Conservation (phyloP, 176 grass and related monocot species). For the Oryza brachyantha region DNA sequence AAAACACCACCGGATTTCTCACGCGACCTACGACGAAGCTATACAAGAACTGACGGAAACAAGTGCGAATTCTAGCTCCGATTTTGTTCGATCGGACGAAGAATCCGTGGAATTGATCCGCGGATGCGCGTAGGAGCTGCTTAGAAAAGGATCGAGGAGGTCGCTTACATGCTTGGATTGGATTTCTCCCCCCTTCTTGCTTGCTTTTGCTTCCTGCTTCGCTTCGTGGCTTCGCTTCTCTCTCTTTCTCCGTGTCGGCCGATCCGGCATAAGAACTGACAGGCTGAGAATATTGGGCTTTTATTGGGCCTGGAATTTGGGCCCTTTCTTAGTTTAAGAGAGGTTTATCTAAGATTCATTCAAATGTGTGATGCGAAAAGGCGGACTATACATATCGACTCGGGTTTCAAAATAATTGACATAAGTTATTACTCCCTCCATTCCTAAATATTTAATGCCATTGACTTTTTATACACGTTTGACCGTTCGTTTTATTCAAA, state of each 20-base stretch:
- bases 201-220: conserved; percentile 11
- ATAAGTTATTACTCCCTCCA: too few species aligned
- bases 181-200: neutral
- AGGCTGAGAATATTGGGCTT: neutral
- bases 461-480: too few species aligned
- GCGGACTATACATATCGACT: too few species aligned
- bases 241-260: neutral
- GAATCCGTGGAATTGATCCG: neutral
- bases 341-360: neutral
- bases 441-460: too few species aligned
- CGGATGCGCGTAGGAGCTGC: neutral
- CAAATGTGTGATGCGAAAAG: neutral
- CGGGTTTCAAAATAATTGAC: too few species aligned
- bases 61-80: neutral
- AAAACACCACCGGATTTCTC: neutral
- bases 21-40: neutral
- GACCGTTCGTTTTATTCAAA: too few species aligned
- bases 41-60: neutral
- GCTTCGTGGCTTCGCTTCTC: neutral
- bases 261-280: neutral
- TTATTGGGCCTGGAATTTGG: neutral
- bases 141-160: neutral
- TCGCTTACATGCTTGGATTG: conserved; percentile 46
- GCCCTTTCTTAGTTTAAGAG: neutral
- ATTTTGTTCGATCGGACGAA: neutral